A percentile compares a stretch with the other conserved stretches of the same genome.
phyloP scores from a whole-genome alignment of 306 rosid genomes.

The Aeschynomene evenia region DNA sequence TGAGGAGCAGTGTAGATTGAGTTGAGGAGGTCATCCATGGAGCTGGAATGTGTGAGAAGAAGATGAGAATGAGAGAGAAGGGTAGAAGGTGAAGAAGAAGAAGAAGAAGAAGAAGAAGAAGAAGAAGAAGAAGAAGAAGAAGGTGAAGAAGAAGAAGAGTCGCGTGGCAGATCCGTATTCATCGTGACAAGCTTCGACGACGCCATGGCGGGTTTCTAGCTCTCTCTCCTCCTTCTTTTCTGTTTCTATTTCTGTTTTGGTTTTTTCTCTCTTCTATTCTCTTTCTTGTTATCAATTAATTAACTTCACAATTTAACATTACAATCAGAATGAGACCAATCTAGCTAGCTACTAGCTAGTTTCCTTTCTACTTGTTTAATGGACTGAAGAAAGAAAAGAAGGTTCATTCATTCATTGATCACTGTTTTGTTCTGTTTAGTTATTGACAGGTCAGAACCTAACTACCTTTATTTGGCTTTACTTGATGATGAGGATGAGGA shows the following conservation, averaged over 20 bases:
- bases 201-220: slow-evolving; percentile 62
- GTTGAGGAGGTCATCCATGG: slow-evolving; percentile 74
- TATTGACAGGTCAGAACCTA: not conserved
- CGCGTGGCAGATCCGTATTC: slow-evolving; percentile 82
- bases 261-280: not conserved
- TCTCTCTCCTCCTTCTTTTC: not conserved
- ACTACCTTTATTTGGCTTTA: not conserved
- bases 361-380: too few relatives aligned
- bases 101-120: slow-evolving; percentile 37
- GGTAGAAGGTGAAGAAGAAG: not conserved
- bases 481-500: not conserved
- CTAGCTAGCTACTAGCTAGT: too few relatives aligned
- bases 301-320: too few relatives aligned
- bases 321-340: too few relatives aligned
- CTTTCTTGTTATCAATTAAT: not conserved
- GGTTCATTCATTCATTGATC: too few relatives aligned
- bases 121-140: slow-evolving; percentile 41
- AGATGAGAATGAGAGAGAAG: not conserved
- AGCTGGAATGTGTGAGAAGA: not conserved
- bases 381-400: too few relatives aligned
- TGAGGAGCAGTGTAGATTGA: slow-evolving; percentile 43
- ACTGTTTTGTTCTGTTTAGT: not conserved
- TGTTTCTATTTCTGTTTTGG: not conserved
- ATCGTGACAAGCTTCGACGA: slow-evolving; percentile 69
- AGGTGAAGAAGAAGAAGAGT: slow-evolving; percentile 57